Base-by-base conservation (phyloP, 2,329 filamentous ascomycete species). In the Fusarium marasasianum region DNA sequence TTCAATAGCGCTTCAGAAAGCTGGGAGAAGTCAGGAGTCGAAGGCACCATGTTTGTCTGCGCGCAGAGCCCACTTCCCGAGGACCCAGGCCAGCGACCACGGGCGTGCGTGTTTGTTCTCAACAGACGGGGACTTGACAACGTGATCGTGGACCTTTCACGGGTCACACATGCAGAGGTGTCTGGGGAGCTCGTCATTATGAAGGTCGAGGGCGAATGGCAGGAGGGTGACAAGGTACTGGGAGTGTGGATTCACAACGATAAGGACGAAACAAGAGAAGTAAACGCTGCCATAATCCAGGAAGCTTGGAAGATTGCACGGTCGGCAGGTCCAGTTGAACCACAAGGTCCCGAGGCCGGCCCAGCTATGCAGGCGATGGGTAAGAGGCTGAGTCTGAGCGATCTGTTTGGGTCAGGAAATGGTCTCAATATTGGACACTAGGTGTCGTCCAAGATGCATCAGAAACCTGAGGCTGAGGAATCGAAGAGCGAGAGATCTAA, bases 41-140 rank as follows among this genome's bases (percentile, higher is more conserved):
- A 98, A 83, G 96, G 96, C 44, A 93, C 94, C 18, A 86, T 98
- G 73, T 99, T 98, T 81, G 90, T 98, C 60, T 97, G 94, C 85
- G 88, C 93, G 73, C 87, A 90, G 79, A 81, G 83, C 75, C 87
- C 83, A 71, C 71, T 85, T 77, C 76, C 80, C 6, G 80, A 81
- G 7, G 82, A 81, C 35, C 70, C 75, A 51, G 77, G 45, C 26
- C 79, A 84, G 55, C 75, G 77, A 15, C 81, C 85, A 41, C 80
- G 85, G 22, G 84, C 86, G 29, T 90, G 90, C 83, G 88, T 94
- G 22, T 93, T 95, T 77, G 86, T 96, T 12, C 86, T 96, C 71
- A 95, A 94, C 82, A 87, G 93, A 50, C 88, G 91, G 45, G 90
- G 91, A 0, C 83, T 94, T 57, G 88, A 92, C 58, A 95, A 96